phyloP scores from a whole-genome alignment of 768 basidiomycete genomes.

The Lactarius sanguifluus region DNA sequence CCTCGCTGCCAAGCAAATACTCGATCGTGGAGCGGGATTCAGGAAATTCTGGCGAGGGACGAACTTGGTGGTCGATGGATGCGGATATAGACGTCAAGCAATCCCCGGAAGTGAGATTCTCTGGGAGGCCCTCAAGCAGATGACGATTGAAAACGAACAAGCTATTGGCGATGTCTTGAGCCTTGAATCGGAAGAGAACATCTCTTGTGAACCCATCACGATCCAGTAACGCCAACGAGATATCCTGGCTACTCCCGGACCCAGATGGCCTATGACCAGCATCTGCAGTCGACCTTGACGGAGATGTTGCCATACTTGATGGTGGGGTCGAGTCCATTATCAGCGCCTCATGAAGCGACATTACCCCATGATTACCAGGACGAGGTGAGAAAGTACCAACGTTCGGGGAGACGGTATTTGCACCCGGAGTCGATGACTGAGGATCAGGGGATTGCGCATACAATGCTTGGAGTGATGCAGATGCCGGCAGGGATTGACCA shows the following conservation, averaged over 20 bases:
- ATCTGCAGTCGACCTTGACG: conserved; percentile 30
- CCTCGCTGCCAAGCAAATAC: conserved; percentile 65
- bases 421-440: conserved; percentile 20
- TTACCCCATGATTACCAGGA: conserved; percentile 15
- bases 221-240: conserved; percentile 54
- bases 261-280: conserved; percentile 27
- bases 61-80: conserved; percentile 16
- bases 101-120: conserved; percentile 50
- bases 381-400: conserved; percentile 35
- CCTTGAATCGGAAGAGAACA: conserved; percentile 62
- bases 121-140: conserved; percentile 47
- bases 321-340: conserved; percentile 5
- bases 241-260: conserved; percentile 27
- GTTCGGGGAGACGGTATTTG: conserved; percentile 36
- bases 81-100: conserved; percentile 18
- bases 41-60: background rate
- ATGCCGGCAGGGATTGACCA: conserved; percentile 38
- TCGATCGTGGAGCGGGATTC: conserved; percentile 16
- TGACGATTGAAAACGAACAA: conserved; percentile 60
- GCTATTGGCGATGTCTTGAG: conserved; percentile 59
- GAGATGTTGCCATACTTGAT: conserved; percentile 1
- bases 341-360: conserved; percentile 22
- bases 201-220: conserved; percentile 69
- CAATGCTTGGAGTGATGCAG: conserved; percentile 55
- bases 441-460: conserved; percentile 50